Base-by-base conservation (phyloP, 495 filamentous ascomycete species). In the Xylaria telfairii region DNA sequence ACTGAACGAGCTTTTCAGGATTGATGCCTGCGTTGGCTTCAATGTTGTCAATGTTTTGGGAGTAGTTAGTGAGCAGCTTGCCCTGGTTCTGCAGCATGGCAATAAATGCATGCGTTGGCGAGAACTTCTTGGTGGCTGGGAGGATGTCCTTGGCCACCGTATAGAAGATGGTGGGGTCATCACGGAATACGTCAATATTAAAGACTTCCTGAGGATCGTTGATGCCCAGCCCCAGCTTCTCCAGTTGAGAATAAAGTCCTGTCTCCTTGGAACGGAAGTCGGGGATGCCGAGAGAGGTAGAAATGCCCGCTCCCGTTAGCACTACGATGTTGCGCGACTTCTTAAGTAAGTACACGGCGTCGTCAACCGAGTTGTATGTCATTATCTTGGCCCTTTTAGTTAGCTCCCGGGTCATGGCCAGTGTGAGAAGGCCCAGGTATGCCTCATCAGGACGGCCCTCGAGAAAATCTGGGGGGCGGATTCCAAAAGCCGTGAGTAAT, bases 21-120 rank as follows among this genome's bases (percentile, higher is more conserved):
- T 80, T 76, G 59, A 99, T 95, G 17, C 96, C 96, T 1, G 95
- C 96, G 67, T 92, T 90, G 41, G 88, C 89, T 77, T 99, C 96
- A 59, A 99, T 91, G 75, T 98, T 98, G 83, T 99, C 96, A 74
- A 99, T 99, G 78, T 99, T 99, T 79, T 99, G 96, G 2, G 95
- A 96, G 82, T 97, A 99, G 81, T 98, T 97, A 32, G 95, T 98
- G 61, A 98, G 86, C 24, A 99, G 88, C 76, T 97, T 97, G 26
- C 89, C 90, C 78, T 95, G 93, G 70, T 94, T 86, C 77, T 98
- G 94, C 2, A 99, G 87, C n/a, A 98, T 86, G n/a, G 89, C 90
- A 73, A 99, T 96, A 82, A 99, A 99, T 49, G 90, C 92, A 81
- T 99, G 96, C 0, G 96, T 98, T 0, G 96, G 96, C 0, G 96